Evolutionary conservation across 164 flowering plant genomes (phyloP).

Genomic region (Euptelea pleiosperma): DNA sequence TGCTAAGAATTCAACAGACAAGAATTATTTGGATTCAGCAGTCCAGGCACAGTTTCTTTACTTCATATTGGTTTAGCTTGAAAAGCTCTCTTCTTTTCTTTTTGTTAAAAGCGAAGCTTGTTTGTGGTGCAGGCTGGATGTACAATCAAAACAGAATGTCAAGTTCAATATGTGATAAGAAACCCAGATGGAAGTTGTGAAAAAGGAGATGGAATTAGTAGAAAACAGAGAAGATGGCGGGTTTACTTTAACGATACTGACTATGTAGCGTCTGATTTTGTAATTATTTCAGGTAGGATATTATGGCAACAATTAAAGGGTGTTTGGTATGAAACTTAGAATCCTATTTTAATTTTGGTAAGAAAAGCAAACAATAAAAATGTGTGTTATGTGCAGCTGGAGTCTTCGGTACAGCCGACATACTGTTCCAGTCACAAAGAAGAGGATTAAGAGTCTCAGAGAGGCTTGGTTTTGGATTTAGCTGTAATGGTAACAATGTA

Average conservation of each 20-base stretch:
- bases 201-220: conserved; percentile 4
- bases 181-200: conserved; percentile 17
- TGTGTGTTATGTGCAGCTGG: conserved; percentile 42
- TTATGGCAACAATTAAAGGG: too few relatives aligned
- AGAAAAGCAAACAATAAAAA: too few relatives aligned
- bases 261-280: conserved; percentile 43
- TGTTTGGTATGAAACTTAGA: too few relatives aligned
- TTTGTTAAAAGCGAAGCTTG: neutral
- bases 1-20: conserved; percentile 60
- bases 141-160: conserved; percentile 43
- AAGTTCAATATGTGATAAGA: conserved; percentile 40
- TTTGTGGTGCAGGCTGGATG: conserved; percentile 50
- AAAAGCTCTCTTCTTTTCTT: neutral
- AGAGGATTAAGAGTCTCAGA: conserved; percentile 51
- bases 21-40: conserved; percentile 48
- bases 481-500: conserved; percentile 53
- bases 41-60: conserved; percentile 31
- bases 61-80: neutral
- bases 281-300: conserved; percentile 49
- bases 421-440: conserved; percentile 46
- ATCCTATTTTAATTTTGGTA: too few relatives aligned
- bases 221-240: conserved; percentile 41
- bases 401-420: conserved; percentile 51
- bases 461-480: conserved; percentile 48
- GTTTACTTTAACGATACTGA: conserved; percentile 49